phyloP scores from a whole-genome alignment of 345 rosid genomes.

The Camelina laxa region DNA sequence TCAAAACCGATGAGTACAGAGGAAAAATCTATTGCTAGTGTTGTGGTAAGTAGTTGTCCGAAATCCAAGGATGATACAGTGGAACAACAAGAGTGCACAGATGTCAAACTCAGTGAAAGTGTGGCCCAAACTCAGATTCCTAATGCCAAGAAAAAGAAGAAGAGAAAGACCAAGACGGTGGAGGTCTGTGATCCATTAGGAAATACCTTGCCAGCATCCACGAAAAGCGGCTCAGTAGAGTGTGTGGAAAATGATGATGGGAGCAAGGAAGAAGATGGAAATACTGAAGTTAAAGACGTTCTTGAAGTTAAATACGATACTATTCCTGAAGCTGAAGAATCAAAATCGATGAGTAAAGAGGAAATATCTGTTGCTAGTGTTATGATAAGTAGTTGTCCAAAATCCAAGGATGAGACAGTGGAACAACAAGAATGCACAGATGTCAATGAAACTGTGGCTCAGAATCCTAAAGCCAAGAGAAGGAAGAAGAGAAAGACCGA shows the following conservation, averaged over 20 bases:
- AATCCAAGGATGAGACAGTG: constrained; percentile 22
- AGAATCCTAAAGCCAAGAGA: constrained; percentile 35
- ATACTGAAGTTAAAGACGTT: constrained; percentile 9
- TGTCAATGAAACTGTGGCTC: constrained; percentile 26
- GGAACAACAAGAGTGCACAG: constrained; percentile 13
- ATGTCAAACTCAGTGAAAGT: constrained; percentile 23
- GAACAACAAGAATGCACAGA: constrained; percentile 18
- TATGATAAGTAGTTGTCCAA: constrained; percentile 9
- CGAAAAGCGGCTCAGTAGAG: constrained; percentile 2
- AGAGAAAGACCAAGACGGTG: constrained; percentile 25
- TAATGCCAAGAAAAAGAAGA: constrained; percentile 41
- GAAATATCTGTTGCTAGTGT: constrained; percentile 5
- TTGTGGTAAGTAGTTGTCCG: constrained; percentile 10
- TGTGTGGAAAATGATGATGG: constrained; percentile 3
- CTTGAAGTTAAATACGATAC: constrained; percentile 12
- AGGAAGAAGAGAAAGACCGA: constrained; percentile 35
- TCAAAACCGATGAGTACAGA: not conserved
- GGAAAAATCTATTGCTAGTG: constrained; percentile 17
- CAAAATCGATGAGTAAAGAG: not conserved
- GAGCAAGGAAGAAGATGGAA: constrained; percentile 9
- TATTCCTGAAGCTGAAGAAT: constrained; percentile 37
- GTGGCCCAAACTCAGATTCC: constrained; percentile 30
- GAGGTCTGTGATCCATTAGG: constrained; percentile 21
- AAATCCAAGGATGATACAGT: constrained; percentile 24
- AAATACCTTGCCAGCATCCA: constrained; percentile 14